These are phyloP conservation scores for Besnoitia besnoiti DNA, from an alignment of 169 alveolate species.

Conservation along the genomic window DNA sequence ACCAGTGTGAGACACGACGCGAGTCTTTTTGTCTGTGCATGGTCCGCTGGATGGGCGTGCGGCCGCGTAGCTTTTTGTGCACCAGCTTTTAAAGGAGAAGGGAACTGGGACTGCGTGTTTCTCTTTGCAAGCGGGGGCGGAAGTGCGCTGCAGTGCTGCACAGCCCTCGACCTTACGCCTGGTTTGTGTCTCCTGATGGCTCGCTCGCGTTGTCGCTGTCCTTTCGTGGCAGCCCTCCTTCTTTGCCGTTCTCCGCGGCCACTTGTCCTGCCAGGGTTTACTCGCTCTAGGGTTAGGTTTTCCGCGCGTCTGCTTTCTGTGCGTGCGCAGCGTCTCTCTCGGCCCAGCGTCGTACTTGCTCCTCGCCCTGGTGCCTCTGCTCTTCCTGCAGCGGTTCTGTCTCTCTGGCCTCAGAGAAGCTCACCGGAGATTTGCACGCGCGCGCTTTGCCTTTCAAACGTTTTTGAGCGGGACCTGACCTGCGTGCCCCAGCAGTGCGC, in stretches of 20 bases:
- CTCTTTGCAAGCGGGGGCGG: no score
- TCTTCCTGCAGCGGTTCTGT: conserved; percentile 2
- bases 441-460: no score
- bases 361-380: background rate
- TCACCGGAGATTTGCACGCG: no score
- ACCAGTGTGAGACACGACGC: background rate
- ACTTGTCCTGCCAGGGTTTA: background rate
- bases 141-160: background rate
- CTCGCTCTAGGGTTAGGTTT: background rate
- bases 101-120: no score
- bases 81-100: no score
- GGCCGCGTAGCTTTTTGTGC: no score
- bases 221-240: background rate
- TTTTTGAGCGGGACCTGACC: no score
- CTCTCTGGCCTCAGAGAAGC: background rate
- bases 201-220: background rate
- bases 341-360: conserved; percentile 16
- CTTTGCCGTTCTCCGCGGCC: background rate
- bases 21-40: background rate
- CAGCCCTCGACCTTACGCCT: background rate
- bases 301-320: background rate
- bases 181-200: background rate
- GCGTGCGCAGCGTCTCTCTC: background rate
- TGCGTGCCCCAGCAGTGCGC: no score
- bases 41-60: no score